phyloP scores from a whole-genome alignment of 2,329 filamentous ascomycete genomes.

The Diaporthe vaccinii region DNA sequence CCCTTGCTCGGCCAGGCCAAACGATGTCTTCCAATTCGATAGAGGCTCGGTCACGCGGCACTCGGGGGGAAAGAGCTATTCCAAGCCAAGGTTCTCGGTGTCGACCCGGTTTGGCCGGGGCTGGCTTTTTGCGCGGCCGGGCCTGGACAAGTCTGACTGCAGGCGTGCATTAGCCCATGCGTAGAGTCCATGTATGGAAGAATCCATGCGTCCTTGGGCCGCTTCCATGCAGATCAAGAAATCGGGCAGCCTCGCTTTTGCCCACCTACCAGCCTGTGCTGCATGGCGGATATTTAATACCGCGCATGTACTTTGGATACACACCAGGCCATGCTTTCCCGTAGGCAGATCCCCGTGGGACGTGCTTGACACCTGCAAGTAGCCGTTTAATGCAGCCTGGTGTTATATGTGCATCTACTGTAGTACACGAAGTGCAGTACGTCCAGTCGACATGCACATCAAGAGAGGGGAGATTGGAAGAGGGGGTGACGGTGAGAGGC shows the following conservation, averaged over 20 bases:
- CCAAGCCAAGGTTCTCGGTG: neutral
- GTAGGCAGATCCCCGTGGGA: neutral
- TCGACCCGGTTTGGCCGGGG: slow-evolving; percentile 7
- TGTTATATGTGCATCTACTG: neutral
- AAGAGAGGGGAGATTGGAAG: neutral
- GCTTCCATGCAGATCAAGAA: slow-evolving; percentile 14
- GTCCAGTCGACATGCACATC: neutral
- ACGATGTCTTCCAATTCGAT: slow-evolving; percentile 8
- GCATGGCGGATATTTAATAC: neutral
- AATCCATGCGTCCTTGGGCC: slow-evolving; percentile 27
- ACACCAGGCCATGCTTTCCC: neutral
- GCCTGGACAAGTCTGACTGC: slow-evolving; percentile 24
- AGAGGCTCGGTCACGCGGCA: slow-evolving; percentile 27
- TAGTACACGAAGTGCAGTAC: neutral
- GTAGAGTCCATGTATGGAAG: slow-evolving; percentile 20
- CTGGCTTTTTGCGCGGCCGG: slow-evolving; percentile 2
- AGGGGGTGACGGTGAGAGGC: neutral
- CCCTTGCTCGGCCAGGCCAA: slow-evolving; percentile 10
- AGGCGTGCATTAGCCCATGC: slow-evolving; percentile 19
- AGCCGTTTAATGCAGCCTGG: slow-evolving; percentile 5
- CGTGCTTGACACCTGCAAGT: slow-evolving; percentile 16
- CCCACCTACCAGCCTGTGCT: neutral
- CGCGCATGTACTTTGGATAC: neutral
- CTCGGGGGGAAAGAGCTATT: slow-evolving; percentile 14
- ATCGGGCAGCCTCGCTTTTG: slow-evolving; percentile 19